Base-by-base conservation (phyloP, 805 yeast species). In the Kregervanrija delftensis region DNA sequence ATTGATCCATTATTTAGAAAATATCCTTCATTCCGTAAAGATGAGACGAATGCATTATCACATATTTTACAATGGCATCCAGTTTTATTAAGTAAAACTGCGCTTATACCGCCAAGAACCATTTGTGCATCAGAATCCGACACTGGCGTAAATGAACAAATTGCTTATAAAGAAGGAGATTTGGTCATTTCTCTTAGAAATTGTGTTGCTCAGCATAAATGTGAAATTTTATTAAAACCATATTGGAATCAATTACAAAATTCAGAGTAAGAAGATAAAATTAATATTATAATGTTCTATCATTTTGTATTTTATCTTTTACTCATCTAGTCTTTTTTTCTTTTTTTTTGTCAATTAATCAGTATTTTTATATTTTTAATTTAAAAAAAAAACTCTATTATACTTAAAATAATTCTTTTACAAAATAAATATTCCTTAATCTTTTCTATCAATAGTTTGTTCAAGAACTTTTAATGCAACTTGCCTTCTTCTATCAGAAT, bases 51-150 rank as follows among this genome's bases (percentile, higher is more conserved):
- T n/a, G 90, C 93, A 0, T 59, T 91, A 37, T 76, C 86, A n/a
- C 98, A 93, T 60, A 70, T 89, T 38, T 69, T 89, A 53, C 97
- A 88, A 64, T 93, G 98, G 99, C 99, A 91, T 60, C 96, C 96
- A 11, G 78, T 76, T 30, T 66, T 85, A 28, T 70, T 93, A 52
- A 74, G 84, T 44, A 83, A 79, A 56, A 72, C 93, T 3, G 83
- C 88, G 0, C 62, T 91, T 12, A 76, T 93, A 1, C 86, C 88
- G 11, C 45, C 49, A 28, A 39, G 46, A 33, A 40, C 46, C 14
- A 46, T 46, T 14, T 33, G 34, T 14, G 35, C 43, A 5, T 43
- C 46, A 30, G 48, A 68, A 11, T 44, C 64, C 17, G 64, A 62
- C 4, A 49, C 54, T 11, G 54, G 33, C 4, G 33, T 10, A 30